Evolutionary conservation across 805 yeast species (phyloP).

Genomic region (Komagataella pastoris): DNA sequence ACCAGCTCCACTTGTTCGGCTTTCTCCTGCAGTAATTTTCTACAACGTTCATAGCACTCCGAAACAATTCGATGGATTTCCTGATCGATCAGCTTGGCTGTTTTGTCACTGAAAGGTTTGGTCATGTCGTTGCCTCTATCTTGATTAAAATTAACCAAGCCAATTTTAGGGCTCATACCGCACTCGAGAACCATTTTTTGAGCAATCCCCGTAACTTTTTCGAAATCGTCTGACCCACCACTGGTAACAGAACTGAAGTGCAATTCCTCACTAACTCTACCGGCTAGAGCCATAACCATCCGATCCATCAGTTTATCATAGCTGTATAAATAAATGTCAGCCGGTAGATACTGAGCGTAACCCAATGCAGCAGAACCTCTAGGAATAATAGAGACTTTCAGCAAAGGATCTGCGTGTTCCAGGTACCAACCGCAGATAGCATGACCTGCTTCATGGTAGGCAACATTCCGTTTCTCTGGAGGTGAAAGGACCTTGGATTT

Average conservation of each 20-base stretch:
- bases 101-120: slow-evolving; percentile 83
- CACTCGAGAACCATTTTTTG: slow-evolving; percentile 82
- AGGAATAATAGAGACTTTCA: slow-evolving; percentile 94
- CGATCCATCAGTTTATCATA: slow-evolving; percentile 73
- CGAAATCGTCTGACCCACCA: slow-evolving; percentile 95
- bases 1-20: slow-evolving; percentile 68
- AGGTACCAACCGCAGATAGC: slow-evolving; percentile 97
- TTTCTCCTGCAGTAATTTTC: slow-evolving; percentile 51
- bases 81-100: slow-evolving; percentile 66
- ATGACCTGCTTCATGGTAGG: slow-evolving; percentile 98
- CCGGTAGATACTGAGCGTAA: slow-evolving; percentile 94
- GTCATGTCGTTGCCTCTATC: slow-evolving; percentile 37
- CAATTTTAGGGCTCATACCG: slow-evolving; percentile 85
- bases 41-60: slow-evolving; percentile 65
- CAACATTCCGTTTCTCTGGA: slow-evolving; percentile 82
- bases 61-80: slow-evolving; percentile 73
- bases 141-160: slow-evolving; percentile 64
- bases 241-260: slow-evolving; percentile 87
- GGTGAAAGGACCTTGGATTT: slow-evolving; percentile 73
- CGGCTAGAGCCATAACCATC: slow-evolving; percentile 96
- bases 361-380: slow-evolving; percentile 96
- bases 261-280: slow-evolving; percentile 91
- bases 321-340: slow-evolving; percentile 71
- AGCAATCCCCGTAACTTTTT: slow-evolving; percentile 90
- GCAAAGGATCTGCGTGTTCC: slow-evolving; percentile 80